Evolutionary conservation across 805 yeast genomes (phyloP).

Genomic region (Spathaspora hagerdaliae): DNA sequence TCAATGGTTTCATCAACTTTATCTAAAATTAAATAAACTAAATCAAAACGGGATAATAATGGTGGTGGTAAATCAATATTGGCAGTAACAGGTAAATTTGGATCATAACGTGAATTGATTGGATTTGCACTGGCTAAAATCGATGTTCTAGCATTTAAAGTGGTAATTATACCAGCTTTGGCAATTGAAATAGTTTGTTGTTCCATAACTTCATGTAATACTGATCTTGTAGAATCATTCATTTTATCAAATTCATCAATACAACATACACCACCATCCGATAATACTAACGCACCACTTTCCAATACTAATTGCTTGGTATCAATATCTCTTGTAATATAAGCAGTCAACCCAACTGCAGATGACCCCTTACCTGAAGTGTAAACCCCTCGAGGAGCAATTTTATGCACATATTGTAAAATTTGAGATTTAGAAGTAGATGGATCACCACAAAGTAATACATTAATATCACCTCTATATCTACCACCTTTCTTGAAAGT

Average conservation of each 20-base stretch:
- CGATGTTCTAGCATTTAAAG: slow-evolving; percentile 93
- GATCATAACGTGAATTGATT: slow-evolving; percentile 90
- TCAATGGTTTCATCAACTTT: slow-evolving; percentile 85
- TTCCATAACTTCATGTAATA: slow-evolving; percentile 98
- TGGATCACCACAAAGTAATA: slow-evolving; percentile 95
- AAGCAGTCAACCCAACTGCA: slow-evolving; percentile 98
- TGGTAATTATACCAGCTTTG: slow-evolving; percentile 96
- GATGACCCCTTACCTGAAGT: slow-evolving; percentile 99
- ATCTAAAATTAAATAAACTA: slow-evolving; percentile 88
- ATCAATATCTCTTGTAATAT: slow-evolving; percentile 90
- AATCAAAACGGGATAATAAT: slow-evolving; percentile 86
- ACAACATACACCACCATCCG: slow-evolving; percentile 98
- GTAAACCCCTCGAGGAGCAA: slow-evolving; percentile 96
- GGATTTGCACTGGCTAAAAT: slow-evolving; percentile 97
- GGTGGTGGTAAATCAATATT: slow-evolving; percentile 98
- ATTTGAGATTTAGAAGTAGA: slow-evolving; percentile 96
- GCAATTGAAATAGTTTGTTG: slow-evolving; percentile 98
- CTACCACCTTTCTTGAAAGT: slow-evolving; percentile 85
- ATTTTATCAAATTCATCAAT: slow-evolving; percentile 98
- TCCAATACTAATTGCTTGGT: slow-evolving; percentile 91
- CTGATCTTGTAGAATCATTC: slow-evolving; percentile 92
- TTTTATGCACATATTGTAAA: slow-evolving; percentile 91
- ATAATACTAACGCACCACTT: slow-evolving; percentile 91
- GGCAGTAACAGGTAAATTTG: slow-evolving; percentile 89
- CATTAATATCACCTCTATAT: slow-evolving; percentile 93